A percentile compares a stretch with the other conserved stretches of the same genome.
These are phyloP conservation scores for Eucalyptus sp. DNA, from an alignment of 345 rosid species.

Conservation along the genomic window DNA sequence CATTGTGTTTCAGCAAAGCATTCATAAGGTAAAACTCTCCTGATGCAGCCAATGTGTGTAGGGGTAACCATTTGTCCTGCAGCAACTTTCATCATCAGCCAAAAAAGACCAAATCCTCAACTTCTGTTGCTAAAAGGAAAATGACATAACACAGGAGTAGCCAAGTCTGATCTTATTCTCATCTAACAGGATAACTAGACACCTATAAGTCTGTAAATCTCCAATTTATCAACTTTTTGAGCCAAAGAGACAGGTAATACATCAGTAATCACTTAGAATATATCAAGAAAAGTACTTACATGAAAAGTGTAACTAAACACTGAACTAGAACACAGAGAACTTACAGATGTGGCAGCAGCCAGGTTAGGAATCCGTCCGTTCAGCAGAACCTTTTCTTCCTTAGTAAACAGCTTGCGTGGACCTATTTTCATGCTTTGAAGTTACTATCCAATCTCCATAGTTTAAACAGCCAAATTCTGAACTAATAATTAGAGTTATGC, in stretches of 20 bases:
- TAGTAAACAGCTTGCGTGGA: constrained; percentile 53
- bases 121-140: background rate
- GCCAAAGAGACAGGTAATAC: background rate
- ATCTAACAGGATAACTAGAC: background rate
- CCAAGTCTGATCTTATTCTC: background rate
- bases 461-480: background rate
- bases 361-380: constrained; percentile 64
- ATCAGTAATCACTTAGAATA: background rate
- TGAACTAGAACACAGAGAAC: background rate
- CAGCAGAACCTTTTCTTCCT: constrained; percentile 71
- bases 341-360: constrained; percentile 70
- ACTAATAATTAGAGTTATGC: background rate
- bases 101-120: background rate
- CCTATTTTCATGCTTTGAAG: constrained; percentile 18
- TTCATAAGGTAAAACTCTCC: constrained; percentile 79
- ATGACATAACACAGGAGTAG: background rate
- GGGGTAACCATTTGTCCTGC: constrained; percentile 73
- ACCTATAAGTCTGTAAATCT: background rate
- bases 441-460: background rate
- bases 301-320: background rate
- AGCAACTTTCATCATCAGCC: background rate
- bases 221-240: background rate
- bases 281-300: background rate
- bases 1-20: constrained; percentile 65
- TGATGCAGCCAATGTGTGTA: constrained; percentile 82